Evolutionary conservation across 441 rosid species (phyloP).

Genomic region (Eutrema salsugineum): DNA sequence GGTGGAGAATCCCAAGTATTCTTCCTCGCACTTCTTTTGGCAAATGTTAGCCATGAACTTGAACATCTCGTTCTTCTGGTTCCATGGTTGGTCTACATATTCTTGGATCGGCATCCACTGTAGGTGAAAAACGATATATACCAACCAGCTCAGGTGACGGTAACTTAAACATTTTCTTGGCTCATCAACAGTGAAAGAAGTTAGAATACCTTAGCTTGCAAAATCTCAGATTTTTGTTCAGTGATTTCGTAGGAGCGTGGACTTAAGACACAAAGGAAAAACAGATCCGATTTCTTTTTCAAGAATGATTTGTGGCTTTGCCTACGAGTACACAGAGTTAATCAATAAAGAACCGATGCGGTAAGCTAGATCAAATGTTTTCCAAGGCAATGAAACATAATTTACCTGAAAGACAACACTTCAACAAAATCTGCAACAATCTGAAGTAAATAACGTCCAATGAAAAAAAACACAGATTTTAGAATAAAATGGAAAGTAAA

Average conservation of each 20-base stretch:
- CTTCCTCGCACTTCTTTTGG: conserved; percentile 35
- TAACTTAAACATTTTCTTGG: not conserved
- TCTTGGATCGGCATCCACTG: conserved; percentile 75
- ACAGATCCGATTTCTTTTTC: conserved; percentile 51
- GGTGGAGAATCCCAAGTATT: conserved; percentile 48
- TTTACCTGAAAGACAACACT: conserved; percentile 67
- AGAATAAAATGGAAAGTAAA: not conserved
- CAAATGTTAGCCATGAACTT: conserved; percentile 53
- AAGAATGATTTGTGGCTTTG: conserved; percentile 70
- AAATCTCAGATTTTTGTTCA: conserved; percentile 54
- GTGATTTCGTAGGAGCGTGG: conserved; percentile 44
- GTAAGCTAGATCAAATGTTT: not conserved
- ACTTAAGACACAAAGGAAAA: conserved; percentile 53
- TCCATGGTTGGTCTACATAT: conserved; percentile 48
- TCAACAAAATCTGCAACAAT: conserved; percentile 57
- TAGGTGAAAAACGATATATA: not conserved
- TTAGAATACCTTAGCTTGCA: conserved; percentile 47
- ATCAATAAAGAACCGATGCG: not conserved
- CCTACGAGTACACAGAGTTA: conserved; percentile 29
- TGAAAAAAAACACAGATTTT: not conserved
- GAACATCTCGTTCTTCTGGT: conserved; percentile 37
- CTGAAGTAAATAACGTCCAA: conserved; percentile 30
- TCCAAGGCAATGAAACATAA: not conserved
- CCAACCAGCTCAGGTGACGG: not conserved
- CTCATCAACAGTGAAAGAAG: not conserved